Conservation (phyloP, 805 yeast species). For the Blastobotrys robertii region DNA sequence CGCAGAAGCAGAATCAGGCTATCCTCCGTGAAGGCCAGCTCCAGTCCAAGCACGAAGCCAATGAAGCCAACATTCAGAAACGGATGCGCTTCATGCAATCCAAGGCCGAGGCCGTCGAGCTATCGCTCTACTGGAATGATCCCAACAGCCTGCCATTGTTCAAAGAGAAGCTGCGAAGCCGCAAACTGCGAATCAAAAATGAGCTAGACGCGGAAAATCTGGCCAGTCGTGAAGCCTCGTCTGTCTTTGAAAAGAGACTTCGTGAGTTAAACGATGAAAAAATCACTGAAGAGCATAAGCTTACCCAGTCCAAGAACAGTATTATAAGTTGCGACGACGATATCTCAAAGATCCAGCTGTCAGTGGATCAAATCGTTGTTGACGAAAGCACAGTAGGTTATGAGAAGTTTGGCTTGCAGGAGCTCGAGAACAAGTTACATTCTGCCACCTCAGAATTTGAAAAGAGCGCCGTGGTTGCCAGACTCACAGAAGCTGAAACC, state of each 20-base stretch:
- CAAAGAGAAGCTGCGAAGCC: conserved; percentile 1
- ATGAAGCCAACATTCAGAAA: conserved; percentile 8
- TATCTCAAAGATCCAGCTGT: conserved; percentile 30
- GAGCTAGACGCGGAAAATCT: conserved; percentile 11
- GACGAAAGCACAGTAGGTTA: conserved; percentile 40
- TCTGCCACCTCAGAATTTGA: conserved; percentile 11
- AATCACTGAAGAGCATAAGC: conserved; percentile 18
- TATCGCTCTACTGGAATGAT: conserved; percentile 1
- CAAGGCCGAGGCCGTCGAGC: conserved; percentile 4
- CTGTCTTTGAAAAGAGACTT: conserved; percentile 16
- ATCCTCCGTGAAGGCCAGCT: conserved; percentile 49
- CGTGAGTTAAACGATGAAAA: conserved; percentile 19
- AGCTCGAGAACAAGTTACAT: conserved; percentile 30
- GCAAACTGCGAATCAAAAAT: background rate
- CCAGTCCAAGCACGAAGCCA: conserved; percentile 30
- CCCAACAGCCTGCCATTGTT: background rate
- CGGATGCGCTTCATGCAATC: conserved; percentile 10
- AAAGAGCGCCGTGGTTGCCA: conserved; percentile 1
- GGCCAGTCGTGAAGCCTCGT: conserved; percentile 25
- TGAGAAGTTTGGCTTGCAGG: conserved; percentile 35
- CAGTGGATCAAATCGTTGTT: conserved; percentile 30
- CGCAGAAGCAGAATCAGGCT: conserved; percentile 29
- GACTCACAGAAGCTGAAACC: conserved; percentile 2
- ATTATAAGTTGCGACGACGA: conserved; percentile 22
- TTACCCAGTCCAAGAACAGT: conserved; percentile 7